Percentiles rank a stretch among this genome's conserved stretches.
These are phyloP conservation scores for Huiozyma naganishii DNA, from an alignment of 805 yeast genomes.

Conservation along the genomic window DNA sequence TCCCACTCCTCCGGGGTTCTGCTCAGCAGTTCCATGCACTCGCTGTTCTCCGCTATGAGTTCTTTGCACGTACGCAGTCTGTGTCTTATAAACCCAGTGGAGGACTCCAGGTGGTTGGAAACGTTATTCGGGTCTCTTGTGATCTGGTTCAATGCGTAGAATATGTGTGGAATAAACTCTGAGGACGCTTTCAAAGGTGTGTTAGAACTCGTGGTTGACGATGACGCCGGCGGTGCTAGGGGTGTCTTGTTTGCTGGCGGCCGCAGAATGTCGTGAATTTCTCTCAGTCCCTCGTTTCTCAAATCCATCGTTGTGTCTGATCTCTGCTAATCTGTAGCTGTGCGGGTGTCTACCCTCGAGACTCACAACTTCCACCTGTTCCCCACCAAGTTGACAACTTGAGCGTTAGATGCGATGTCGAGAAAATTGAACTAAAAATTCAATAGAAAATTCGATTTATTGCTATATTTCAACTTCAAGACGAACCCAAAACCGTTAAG, in stretches of 20 bases:
- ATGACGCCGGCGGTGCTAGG: slow-evolving; percentile 1
- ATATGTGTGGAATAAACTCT: slow-evolving; percentile 27
- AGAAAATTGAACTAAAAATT: no score
- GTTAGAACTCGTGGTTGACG: slow-evolving; percentile 1
- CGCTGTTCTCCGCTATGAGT: slow-evolving; percentile 23
- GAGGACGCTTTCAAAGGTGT: not conserved
- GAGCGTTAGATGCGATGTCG: no score
- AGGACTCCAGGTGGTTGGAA: slow-evolving; percentile 22
- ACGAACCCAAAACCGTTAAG: no score
- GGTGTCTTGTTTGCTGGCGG: slow-evolving; percentile 1
- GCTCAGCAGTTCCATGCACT: slow-evolving; percentile 15
- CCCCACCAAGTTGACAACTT: no score
- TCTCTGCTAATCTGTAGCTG: no score
- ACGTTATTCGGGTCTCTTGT: slow-evolving; percentile 25
- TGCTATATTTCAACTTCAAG: no score
- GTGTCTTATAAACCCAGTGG: slow-evolving; percentile 25
- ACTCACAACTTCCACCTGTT: no score
- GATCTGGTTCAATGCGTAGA: slow-evolving; percentile 24
- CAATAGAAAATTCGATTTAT: no score
- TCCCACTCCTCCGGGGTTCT: slow-evolving; percentile 25
- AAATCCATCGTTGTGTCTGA: not conserved
- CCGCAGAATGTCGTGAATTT: slow-evolving; percentile 4
- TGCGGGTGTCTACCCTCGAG: no score
- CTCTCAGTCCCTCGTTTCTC: slow-evolving; percentile 3
- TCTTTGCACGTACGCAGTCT: slow-evolving; percentile 23